Conservation (phyloP, 371 early-diverging fungal species). For the Mucor lusitanicus region DNA sequence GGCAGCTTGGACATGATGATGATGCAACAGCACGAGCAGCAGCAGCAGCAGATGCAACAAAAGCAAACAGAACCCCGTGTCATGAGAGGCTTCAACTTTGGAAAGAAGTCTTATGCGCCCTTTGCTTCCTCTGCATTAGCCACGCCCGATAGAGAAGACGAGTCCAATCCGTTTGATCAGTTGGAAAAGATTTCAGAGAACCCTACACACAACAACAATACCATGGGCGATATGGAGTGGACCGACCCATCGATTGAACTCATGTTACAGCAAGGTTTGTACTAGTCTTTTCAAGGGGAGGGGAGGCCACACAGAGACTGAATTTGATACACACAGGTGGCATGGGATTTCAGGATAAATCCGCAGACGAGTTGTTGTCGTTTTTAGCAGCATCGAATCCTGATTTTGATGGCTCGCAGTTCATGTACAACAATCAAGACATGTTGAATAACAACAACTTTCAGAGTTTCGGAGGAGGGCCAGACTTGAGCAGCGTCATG, state of each 20-base stretch:
- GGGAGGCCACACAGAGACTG: too few relatives aligned
- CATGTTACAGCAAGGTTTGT: slow-evolving; percentile 17
- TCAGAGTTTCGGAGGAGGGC: slow-evolving; percentile 2
- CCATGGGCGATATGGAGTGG: slow-evolving; percentile 20
- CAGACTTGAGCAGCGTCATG: slow-evolving; percentile 11
- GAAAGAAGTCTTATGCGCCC: slow-evolving; percentile 22
- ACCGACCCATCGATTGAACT: slow-evolving; percentile 16
- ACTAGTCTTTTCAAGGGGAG: too few relatives aligned
- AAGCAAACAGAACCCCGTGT: not conserved
- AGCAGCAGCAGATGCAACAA: not conserved
- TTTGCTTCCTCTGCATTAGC: slow-evolving; percentile 33
- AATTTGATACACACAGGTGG: not conserved
- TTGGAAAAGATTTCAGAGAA: not conserved
- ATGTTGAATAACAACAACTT: not conserved
- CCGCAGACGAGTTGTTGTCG: slow-evolving; percentile 8
- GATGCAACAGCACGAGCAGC: not conserved
- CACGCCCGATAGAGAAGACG: slow-evolving; percentile 30
- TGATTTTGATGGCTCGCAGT: not conserved
- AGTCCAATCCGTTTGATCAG: slow-evolving; percentile 20
- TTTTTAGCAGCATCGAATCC: slow-evolving; percentile 5
- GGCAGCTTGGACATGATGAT: slow-evolving; percentile 18
- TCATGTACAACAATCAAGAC: not conserved
- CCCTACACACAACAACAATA: slow-evolving; percentile 7
- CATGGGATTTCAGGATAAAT: slow-evolving; percentile 6
- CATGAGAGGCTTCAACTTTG: slow-evolving; percentile 1